Base-by-base conservation (phyloP, 371 early-diverging fungal genomes). In the Mortierella sp. region DNA sequence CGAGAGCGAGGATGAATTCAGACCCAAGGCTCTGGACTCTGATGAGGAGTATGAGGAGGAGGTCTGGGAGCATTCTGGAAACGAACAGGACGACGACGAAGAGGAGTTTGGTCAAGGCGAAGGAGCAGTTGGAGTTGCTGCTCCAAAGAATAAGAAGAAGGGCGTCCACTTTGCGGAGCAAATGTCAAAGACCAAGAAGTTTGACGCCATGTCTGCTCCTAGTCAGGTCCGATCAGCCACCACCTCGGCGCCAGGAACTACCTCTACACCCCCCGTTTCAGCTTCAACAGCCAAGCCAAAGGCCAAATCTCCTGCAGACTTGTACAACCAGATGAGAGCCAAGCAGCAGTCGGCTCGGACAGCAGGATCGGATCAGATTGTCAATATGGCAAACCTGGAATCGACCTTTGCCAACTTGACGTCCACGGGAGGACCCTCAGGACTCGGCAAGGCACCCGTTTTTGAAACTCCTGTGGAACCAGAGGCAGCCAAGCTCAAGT, bases 11-110 rank as follows among this genome's bases (percentile, higher is more conserved):
- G 74, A 85, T 68, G 78, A 85, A 22, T 74, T 74, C 64, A 50
- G 80, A 67, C 73, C 85, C 19, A 74, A 72, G 71, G 70, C 69
- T 26, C 29, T 81, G 48, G 79, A 80, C 63, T 77, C 84, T 43
- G 86, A 85, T 26, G 80, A 80, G 39, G 79, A 84, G 26, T 81
- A 77, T 26, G 83, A 82, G 58, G 85, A 87, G 44, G 85, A 74
- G 40, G 70, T 74, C 1, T 66, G 47, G 41, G 84, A 85, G 22
- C 75, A 75, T 44, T 79, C 81, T 13, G 87, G 63, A 19, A 74
- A 80, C 10, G 81, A 79, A 4, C 34, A 58, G 26, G 74, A 79
- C 3, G 72, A 76, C 3, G 85, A 74, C 0, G 79, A 79, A 9
- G 70, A 76, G 13, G 66, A 53, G 2, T 19, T 34, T 19, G 58